These are phyloP conservation scores for Hyaloscypha bicolor DNA, from an alignment of 495 filamentous ascomycete species.

Conservation along the genomic window DNA sequence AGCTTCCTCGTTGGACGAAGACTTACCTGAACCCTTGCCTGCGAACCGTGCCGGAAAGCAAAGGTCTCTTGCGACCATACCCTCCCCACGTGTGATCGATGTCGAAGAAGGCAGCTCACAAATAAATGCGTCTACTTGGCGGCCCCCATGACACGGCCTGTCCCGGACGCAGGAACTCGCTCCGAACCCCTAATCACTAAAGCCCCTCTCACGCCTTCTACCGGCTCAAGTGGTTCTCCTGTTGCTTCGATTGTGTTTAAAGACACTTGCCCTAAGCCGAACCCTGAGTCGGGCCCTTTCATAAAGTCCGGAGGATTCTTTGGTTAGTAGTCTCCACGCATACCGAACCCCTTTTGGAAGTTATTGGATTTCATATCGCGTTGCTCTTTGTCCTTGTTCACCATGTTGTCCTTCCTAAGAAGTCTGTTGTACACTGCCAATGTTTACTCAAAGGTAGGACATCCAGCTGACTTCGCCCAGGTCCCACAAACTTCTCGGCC, in stretches of 20 bases:
- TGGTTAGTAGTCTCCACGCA: conserved; percentile 8
- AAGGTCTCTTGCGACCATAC: conserved; percentile 54
- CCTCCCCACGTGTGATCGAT: conserved; percentile 47
- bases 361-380: background rate
- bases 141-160: conserved; percentile 30
- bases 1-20: background rate
- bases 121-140: conserved; percentile 31
- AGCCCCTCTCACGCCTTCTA: conserved; percentile 16
- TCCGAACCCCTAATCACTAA: conserved; percentile 1
- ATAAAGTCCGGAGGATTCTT: conserved; percentile 28
- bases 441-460: background rate
- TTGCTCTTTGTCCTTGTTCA: background rate
- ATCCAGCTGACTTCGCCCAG: conserved; percentile 10
- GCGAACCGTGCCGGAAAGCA: conserved; percentile 55
- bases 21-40: conserved; percentile 33
- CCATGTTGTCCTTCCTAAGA: background rate
- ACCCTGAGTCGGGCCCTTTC: conserved; percentile 21
- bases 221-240: conserved; percentile 16
- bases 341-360: background rate
- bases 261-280: conserved; percentile 12
- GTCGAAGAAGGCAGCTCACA: conserved; percentile 39
- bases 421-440: background rate
- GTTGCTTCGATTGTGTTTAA: background rate
- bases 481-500: conserved; percentile 32
- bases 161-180: conserved; percentile 5